phyloP scores from a whole-genome alignment of 208 protist genomes.

The Trypanosoma melophagium region DNA sequence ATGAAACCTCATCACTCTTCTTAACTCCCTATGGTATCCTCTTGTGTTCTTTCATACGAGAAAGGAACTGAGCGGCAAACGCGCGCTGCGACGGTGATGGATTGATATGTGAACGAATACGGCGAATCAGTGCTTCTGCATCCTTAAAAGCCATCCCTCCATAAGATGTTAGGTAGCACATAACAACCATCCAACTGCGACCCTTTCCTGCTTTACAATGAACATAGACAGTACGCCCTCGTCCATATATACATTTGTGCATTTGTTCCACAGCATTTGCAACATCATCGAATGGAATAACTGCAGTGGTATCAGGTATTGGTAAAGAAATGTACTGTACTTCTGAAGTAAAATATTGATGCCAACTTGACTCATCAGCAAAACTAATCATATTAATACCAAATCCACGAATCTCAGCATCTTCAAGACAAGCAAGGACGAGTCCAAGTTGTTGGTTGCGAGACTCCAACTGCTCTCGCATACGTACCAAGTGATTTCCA shows the following conservation, averaged over 20 bases:
- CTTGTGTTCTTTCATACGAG: neutral
- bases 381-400: slow-evolving; percentile 76
- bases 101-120: slow-evolving; percentile 63
- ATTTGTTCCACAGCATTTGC: slow-evolving; percentile 58
- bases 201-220: slow-evolving; percentile 92
- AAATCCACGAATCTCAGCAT: slow-evolving; percentile 79
- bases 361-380: slow-evolving; percentile 74
- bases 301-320: slow-evolving; percentile 72
- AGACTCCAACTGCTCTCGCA: slow-evolving; percentile 58
- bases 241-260: slow-evolving; percentile 40
- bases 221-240: slow-evolving; percentile 63
- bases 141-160: slow-evolving; percentile 59
- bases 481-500: slow-evolving; percentile 69
- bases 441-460: slow-evolving; percentile 59
- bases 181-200: slow-evolving; percentile 85
- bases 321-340: slow-evolving; percentile 66
- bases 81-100: slow-evolving; percentile 57
- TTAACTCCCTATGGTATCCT: too few species aligned
- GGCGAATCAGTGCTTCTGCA: slow-evolving; percentile 42
- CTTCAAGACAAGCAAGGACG: slow-evolving; percentile 77
- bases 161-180: slow-evolving; percentile 83
- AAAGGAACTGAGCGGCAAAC: slow-evolving; percentile 61
- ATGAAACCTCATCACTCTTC: neutral
- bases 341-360: slow-evolving; percentile 32
- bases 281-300: slow-evolving; percentile 49